Base-by-base conservation (phyloP, 2,329 filamentous ascomycete species). In the Cordyceps militaris region DNA sequence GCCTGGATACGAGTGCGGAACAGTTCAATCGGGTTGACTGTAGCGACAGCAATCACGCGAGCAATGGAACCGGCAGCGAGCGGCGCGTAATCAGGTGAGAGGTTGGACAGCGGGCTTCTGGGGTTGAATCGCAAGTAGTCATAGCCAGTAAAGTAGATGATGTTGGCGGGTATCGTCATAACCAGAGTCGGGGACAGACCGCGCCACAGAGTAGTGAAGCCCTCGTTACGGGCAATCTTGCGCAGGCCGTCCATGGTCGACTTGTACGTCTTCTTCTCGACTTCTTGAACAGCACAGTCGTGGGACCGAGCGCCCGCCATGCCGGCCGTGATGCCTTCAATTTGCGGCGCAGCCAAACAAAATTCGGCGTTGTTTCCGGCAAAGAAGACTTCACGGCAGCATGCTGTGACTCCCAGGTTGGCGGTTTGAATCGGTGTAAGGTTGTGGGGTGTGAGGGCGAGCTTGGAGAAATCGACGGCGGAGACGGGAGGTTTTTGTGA, bases 131-230 rank as follows among this genome's bases (percentile, higher is more conserved):
- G 86, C 59, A 99, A 71, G 88, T 91, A 97, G 68, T 99, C 94
- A 72, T 99, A 99, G 40, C 94, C 94, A 13, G 94, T 95, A 67
- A 97, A 97, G 74, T 99, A 99, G 63, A 99, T 97, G 64, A 99
- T 94, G 70, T 99, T 99, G 26, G 86, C 91, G 0, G 94, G 94
- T 6, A 99, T 82, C 0, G 91, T 86, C 94, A 99, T 99, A 62
- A 91, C 81, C 23, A 99, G 76, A 0, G 94, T 99, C 0, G 94
- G 93, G n/a, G 89, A 95, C 5, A 99, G 76, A 0, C 94, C 94
- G 61, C 94, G 83, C 93, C 94, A 99, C 36, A 99, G 74, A 1
- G 92, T 94, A 26, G 83, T 81, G 13, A 91, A 68, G 1, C 94
- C 94, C 74, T 99, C 94, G 69, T 97, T 91, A 49, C 90, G 85